Evolutionary conservation across 257 asterid species (phyloP).

Genomic region (Nicotiana benthamiana): DNA sequence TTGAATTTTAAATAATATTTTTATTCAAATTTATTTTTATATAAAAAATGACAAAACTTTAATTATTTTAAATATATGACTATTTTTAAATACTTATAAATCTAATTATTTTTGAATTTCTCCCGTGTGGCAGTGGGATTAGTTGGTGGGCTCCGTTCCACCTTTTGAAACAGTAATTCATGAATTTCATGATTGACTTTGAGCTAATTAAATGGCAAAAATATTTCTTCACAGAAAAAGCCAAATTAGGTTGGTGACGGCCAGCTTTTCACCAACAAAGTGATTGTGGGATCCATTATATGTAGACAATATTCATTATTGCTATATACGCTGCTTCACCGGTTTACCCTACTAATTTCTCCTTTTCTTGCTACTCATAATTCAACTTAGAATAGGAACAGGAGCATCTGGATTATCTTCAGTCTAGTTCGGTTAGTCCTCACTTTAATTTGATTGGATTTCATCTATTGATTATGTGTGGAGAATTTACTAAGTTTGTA

Average conservation of each 20-base stretch:
- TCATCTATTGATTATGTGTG: not conserved
- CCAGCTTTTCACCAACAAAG: not conserved
- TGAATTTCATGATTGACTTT: not conserved
- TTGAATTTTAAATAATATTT: too few species aligned
- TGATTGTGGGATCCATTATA: not conserved
- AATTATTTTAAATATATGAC: too few species aligned
- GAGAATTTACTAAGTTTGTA: not conserved
- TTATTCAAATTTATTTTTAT: too few species aligned
- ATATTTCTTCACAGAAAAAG: not conserved
- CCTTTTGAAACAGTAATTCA: not conserved
- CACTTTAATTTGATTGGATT: not conserved
- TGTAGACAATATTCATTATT: not conserved
- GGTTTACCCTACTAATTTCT: not conserved
- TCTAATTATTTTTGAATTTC: too few species aligned
- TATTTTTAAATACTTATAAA: too few species aligned
- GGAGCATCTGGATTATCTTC: not conserved
- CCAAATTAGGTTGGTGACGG: not conserved
- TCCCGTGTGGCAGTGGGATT: too few species aligned
- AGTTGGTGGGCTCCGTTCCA: too few species aligned
- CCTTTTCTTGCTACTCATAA: not conserved
- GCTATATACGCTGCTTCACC: not conserved
- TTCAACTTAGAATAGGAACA: not conserved
- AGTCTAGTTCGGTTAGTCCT: not conserved
- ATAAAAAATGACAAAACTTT: too few species aligned
- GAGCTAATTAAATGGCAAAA: not conserved